Percentiles rank a stretch among this genome's conserved stretches.
phyloP scores from a whole-genome alignment of 371 early-diverging fungal genomes.

The Umbelopsis sp. region DNA sequence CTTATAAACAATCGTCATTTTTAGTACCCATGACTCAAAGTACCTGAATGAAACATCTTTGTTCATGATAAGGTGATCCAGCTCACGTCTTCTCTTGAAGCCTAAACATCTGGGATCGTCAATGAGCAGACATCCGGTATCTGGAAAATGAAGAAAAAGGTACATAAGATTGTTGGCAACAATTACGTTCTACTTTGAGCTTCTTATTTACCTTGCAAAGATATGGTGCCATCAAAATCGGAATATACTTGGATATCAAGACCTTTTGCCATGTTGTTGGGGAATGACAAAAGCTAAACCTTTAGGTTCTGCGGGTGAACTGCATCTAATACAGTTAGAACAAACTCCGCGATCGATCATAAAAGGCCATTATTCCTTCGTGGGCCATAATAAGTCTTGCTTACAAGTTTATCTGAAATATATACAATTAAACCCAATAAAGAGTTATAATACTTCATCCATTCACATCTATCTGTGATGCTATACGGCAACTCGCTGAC shows the following conservation, averaged over 20 bases:
- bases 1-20: background rate
- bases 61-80: slow-evolving; percentile 45
- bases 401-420: too few relatives aligned
- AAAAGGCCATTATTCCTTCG: too few relatives aligned
- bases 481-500: too few relatives aligned
- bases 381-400: too few relatives aligned
- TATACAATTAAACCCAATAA: too few relatives aligned
- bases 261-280: slow-evolving; percentile 1
- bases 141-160: slow-evolving; percentile 21
- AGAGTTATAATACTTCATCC: too few relatives aligned
- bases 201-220: slow-evolving; percentile 38
- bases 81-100: slow-evolving; percentile 40
- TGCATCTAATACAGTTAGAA: too few relatives aligned
- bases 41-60: slow-evolving; percentile 49
- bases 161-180: background rate
- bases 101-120: slow-evolving; percentile 51
- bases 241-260: slow-evolving; percentile 47
- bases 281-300: background rate
- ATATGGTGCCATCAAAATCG: slow-evolving; percentile 56
- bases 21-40: background rate
- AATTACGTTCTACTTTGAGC: background rate
- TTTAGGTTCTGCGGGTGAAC: too few relatives aligned
- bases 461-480: too few relatives aligned
- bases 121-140: slow-evolving; percentile 48
- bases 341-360: too few relatives aligned